Percentiles rank a stretch among this genome's conserved stretches.
Conservation (phyloP, 2,329 filamentous ascomycete genomes). For the Leptodontidium sp. region DNA sequence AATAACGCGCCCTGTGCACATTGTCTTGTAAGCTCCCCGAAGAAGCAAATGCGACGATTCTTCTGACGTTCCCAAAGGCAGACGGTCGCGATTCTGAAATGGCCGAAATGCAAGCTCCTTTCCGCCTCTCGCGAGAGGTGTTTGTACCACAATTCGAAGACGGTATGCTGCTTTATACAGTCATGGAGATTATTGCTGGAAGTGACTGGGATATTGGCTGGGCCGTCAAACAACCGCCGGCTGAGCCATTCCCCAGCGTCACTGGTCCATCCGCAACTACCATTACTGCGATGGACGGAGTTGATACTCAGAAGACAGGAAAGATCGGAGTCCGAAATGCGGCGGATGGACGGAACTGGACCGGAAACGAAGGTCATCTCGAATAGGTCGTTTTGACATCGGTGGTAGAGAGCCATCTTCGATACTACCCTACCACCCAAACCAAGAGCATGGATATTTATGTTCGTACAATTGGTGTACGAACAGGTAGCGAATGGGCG, state of each 20-base stretch:
- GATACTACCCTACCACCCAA: not conserved
- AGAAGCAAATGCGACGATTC: not conserved
- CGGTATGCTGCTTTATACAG: constrained; percentile 56
- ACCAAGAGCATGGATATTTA: not conserved
- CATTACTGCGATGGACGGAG: constrained; percentile 33
- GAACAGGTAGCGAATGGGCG: not conserved
- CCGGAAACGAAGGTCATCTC: constrained; percentile 25
- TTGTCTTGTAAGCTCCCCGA: constrained; percentile 55
- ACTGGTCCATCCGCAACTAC: constrained; percentile 37
- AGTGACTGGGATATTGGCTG: constrained; percentile 44
- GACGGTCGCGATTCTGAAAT: constrained; percentile 57
- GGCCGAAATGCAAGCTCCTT: constrained; percentile 37
- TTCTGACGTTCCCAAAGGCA: constrained; percentile 49
- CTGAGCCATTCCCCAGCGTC: constrained; percentile 35
- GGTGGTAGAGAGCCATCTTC: not conserved
- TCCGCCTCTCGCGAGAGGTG: constrained; percentile 51
- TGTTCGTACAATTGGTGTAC: not conserved
- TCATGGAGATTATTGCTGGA: constrained; percentile 55
- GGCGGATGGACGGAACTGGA: constrained; percentile 28
- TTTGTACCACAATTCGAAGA: constrained; percentile 56
- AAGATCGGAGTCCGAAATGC: constrained; percentile 30
- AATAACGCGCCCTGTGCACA: constrained; percentile 58
- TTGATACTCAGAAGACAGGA: constrained; percentile 30
- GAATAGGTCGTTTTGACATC: constrained; percentile 11
- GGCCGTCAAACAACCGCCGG: constrained; percentile 40